phyloP scores from a whole-genome alignment of 78 protist species.

The Polysphondylium violaceum region DNA sequence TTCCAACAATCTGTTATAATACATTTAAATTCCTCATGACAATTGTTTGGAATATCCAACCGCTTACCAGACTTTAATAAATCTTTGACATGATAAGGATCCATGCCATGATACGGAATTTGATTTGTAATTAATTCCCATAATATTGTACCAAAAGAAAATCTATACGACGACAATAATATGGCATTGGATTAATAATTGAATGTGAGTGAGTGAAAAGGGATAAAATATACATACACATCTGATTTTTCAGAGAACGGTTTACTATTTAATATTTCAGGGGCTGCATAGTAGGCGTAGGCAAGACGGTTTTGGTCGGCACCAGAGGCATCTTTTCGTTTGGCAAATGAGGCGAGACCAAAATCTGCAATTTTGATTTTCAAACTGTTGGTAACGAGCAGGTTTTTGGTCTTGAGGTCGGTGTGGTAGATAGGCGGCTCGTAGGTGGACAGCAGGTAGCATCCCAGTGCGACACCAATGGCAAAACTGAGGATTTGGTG shows the following conservation, averaged over 20 bases:
- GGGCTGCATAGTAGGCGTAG: constrained; percentile 73
- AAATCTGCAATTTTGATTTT: constrained; percentile 68
- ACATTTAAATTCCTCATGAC: constrained; percentile 37
- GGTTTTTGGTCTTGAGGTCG: constrained; percentile 58
- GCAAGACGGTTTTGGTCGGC: constrained; percentile 25
- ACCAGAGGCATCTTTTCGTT: constrained; percentile 8
- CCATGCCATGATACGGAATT: constrained; percentile 70
- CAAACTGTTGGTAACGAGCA: constrained; percentile 46
- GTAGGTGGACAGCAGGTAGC: constrained; percentile 62
- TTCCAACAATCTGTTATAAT: constrained; percentile 67
- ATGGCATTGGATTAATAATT: background rate
- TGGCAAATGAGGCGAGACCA: constrained; percentile 72
- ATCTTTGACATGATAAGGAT: constrained; percentile 67
- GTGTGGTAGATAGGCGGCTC: constrained; percentile 79
- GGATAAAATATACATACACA: constrained; percentile 36
- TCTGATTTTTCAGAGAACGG: constrained; percentile 63
- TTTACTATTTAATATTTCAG: constrained; percentile 55
- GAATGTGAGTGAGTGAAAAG: background rate
- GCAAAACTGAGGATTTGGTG: constrained; percentile 49
- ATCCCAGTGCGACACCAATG: constrained; percentile 58
- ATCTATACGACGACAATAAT: constrained; percentile 2
- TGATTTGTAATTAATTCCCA: constrained; percentile 70
- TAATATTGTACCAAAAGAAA: constrained; percentile 74
- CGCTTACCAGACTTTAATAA: constrained; percentile 54
- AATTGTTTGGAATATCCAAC: constrained; percentile 35